These are phyloP conservation scores for Phyllosticta citribraziliensis DNA, from an alignment of 2,329 filamentous ascomycete species.

Conservation along the genomic window DNA sequence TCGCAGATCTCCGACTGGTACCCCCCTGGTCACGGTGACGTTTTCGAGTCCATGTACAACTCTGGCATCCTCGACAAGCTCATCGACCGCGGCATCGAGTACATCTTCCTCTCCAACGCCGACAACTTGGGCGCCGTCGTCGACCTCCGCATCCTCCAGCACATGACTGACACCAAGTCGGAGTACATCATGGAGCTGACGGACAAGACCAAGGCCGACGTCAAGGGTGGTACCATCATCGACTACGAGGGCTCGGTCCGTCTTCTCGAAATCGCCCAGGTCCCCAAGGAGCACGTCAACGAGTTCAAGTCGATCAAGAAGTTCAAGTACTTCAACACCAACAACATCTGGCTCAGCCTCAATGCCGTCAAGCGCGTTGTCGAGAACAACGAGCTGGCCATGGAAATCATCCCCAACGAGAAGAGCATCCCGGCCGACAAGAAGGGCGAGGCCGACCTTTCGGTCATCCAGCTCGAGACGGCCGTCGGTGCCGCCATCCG, in stretches of 20 bases:
- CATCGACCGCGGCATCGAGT: conserved; percentile 87
- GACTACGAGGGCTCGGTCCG: conserved; percentile 97
- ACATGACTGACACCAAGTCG: conserved; percentile 95
- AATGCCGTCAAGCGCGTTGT: conserved; percentile 97
- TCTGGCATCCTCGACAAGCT: conserved; percentile 96
- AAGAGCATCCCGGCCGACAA: conserved; percentile 98
- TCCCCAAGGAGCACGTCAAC: conserved; percentile 99
- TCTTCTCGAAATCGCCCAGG: conserved; percentile 96
- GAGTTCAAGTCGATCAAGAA: conserved; percentile 99
- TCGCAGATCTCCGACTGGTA: conserved; percentile 96
- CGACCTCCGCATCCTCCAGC: conserved; percentile 93
- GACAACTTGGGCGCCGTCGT: conserved; percentile 98
- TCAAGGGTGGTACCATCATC: conserved; percentile 99
- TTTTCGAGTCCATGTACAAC: conserved; percentile 99
- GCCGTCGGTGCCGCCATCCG: conserved; percentile 97
- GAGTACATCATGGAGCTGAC: conserved; percentile 99
- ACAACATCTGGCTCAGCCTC: conserved; percentile 99
- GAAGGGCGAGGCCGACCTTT: conserved; percentile 98
- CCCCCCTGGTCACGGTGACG: conserved; percentile 96
- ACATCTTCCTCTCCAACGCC: conserved; percentile 97
- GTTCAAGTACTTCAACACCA: conserved; percentile 99
- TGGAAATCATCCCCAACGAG: conserved; percentile 99
- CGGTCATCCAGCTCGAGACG: conserved; percentile 96
- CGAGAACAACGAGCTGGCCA: conserved; percentile 94
- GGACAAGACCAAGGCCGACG: conserved; percentile 99